phyloP scores from a whole-genome alignment of 345 rosid genomes.

The Boechera stricta region DNA sequence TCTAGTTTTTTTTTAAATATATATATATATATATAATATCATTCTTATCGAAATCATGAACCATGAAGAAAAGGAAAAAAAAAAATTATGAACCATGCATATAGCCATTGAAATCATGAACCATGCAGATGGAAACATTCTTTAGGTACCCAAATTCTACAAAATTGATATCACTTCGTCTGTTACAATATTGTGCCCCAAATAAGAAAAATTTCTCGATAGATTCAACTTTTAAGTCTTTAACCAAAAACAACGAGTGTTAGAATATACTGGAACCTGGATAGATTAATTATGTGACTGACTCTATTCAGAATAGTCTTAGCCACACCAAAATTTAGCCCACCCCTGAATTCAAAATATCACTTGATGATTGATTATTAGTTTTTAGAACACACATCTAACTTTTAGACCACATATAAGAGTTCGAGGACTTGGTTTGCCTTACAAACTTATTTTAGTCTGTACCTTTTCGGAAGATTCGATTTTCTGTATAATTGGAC shows the following conservation, averaged over 20 bases:
- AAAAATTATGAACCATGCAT: no score
- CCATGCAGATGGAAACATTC: not conserved
- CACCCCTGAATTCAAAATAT: not conserved
- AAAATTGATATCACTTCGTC: not conserved
- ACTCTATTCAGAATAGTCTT: not conserved
- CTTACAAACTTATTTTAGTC: not conserved
- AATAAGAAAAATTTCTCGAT: not conserved
- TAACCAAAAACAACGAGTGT: not conserved
- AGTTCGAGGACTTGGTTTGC: no score
- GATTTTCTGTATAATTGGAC: conserved; percentile 22
- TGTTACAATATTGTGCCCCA: not conserved
- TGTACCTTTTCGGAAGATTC: conserved; percentile 21
- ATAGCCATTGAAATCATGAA: not conserved
- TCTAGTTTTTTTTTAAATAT: no score
- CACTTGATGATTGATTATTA: not conserved
- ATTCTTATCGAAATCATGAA: no score
- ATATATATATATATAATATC: no score
- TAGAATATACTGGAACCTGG: not conserved
- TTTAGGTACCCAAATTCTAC: not conserved
- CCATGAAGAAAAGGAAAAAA: no score
- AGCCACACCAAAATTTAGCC: not conserved
- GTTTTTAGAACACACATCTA: no score
- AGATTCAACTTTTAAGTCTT: not conserved
- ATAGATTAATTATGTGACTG: not conserved
- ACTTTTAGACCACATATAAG: no score